Conservation (phyloP, 306 rosid species). For the Medicago lupulina region DNA sequence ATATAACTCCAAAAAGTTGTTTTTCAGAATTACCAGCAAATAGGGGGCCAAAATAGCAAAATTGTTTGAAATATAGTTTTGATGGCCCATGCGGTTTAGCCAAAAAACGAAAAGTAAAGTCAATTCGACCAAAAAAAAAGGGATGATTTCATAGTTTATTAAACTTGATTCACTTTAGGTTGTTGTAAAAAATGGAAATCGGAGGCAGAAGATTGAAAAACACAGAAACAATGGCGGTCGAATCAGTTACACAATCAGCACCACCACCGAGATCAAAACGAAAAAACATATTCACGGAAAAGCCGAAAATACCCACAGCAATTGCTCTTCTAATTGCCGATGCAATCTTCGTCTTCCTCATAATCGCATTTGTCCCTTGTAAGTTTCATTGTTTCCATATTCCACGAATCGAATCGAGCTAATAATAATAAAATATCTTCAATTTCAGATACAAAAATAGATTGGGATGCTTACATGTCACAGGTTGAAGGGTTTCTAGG, state of each 20-base stretch:
- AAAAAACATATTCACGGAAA: constrained; percentile 7
- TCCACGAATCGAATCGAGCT: background rate
- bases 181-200: constrained; percentile 11
- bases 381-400: constrained; percentile 30
- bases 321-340: constrained; percentile 63
- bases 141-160: no score
- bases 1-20: no score
- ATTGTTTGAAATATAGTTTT: no score
- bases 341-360: constrained; percentile 64
- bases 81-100: background rate
- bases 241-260: constrained; percentile 52
- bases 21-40: no score
- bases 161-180: no score
- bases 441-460: constrained; percentile 87
- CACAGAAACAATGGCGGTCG: constrained; percentile 58
- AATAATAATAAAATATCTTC: no score
- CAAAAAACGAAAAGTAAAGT: no score
- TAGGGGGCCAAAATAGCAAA: no score
- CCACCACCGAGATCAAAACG: constrained; percentile 42
- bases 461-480: constrained; percentile 99
- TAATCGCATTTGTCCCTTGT: constrained; percentile 85
- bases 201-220: constrained; percentile 48
- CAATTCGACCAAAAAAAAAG: no score
- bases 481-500: constrained; percentile 79
- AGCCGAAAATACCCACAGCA: constrained; percentile 56